Evolutionary conservation across 495 filamentous ascomycete species (phyloP).

Genomic region (Margaritispora aquatica): DNA sequence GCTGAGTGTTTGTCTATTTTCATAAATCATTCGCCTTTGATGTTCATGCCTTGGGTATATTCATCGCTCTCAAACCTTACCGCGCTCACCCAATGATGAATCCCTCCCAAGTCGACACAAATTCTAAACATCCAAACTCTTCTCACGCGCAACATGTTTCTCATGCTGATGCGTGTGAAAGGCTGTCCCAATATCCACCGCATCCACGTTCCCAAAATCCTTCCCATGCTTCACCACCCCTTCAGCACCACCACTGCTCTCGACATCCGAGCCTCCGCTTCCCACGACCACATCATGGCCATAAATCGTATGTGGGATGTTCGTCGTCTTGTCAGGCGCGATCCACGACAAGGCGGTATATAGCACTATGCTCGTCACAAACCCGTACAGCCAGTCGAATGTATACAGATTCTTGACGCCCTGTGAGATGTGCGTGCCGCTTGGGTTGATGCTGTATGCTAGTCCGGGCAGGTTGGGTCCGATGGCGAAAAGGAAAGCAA

Average conservation of each 20-base stretch:
- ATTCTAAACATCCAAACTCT: not conserved
- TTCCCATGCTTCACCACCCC: not conserved
- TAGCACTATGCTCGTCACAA: conserved; percentile 34
- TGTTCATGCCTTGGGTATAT: too few relatives aligned
- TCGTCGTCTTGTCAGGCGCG: conserved; percentile 28
- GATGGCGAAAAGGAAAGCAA: conserved; percentile 57
- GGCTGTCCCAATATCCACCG: not conserved
- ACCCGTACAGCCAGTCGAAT: conserved; percentile 46
- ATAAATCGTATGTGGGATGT: conserved; percentile 29
- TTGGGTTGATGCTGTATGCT: conserved; percentile 24
- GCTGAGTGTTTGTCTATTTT: too few relatives aligned
- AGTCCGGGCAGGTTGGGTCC: conserved; percentile 52
- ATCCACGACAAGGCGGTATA: conserved; percentile 29
- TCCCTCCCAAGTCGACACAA: not conserved
- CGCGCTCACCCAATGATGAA: not conserved
- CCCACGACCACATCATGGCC: conserved; percentile 11
- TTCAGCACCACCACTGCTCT: conserved; percentile 3
- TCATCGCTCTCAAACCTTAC: not conserved
- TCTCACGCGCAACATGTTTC: not conserved
- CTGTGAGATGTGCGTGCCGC: conserved; percentile 24
- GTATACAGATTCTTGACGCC: conserved; percentile 37
- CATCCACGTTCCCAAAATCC: not conserved
- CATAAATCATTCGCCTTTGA: too few relatives aligned
- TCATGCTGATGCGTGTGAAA: not conserved
- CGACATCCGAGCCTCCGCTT: not conserved